Base-by-base conservation (phyloP, 1,284 basidiomycete species). In the Exobasidium cylindrosporum region DNA sequence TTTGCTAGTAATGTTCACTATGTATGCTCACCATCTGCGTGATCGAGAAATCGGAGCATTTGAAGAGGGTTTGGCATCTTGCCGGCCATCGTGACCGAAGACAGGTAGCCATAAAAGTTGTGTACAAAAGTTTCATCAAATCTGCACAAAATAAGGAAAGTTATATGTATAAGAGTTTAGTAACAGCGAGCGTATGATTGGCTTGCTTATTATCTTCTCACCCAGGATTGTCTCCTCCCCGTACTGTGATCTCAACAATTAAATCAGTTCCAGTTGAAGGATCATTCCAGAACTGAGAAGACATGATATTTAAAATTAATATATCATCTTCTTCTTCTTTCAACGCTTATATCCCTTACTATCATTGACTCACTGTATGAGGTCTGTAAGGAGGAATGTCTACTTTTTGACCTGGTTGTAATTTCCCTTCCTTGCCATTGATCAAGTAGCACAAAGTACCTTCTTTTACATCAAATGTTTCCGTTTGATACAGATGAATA, bases 371-470 rank as follows among this genome's bases (percentile, higher is more conserved):
- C 43, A 44, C n/a, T 31, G 80, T 81, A 58, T 81, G 79, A 2
- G 64, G 63, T n/a, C 62, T 45, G 32, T 66, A 70, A 7, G 80
- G 74, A 1, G 74, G 74, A 53, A 77, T 80, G 54, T 60, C 61
- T 52, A 74, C 66, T 59, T 61, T 68, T 49, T 80, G 64, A 0
- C 80, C 79, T 29, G 70, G 67, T 24, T 73, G 56, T 5, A 80
- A 57, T 2, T 63, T 71, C 24, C 78, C 79, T 28, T 62, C 17
- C 23, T 74, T 73, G 31, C 80, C 80, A 45, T 80, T 71, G 56
- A 81, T 73, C n/a, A 65, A 58, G 61, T 80, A 81, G 58, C 68
- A 66, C 24, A 81, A 64, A 10, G 64, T 70, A n/a, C 78, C 79
- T 10, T 65, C 40, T 53, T 68, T 63, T 4, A 79, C 76, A 23